These are phyloP conservation scores for Kodamaea arcana DNA, from an alignment of 1,139 yeast genomes.

Conservation along the genomic window DNA sequence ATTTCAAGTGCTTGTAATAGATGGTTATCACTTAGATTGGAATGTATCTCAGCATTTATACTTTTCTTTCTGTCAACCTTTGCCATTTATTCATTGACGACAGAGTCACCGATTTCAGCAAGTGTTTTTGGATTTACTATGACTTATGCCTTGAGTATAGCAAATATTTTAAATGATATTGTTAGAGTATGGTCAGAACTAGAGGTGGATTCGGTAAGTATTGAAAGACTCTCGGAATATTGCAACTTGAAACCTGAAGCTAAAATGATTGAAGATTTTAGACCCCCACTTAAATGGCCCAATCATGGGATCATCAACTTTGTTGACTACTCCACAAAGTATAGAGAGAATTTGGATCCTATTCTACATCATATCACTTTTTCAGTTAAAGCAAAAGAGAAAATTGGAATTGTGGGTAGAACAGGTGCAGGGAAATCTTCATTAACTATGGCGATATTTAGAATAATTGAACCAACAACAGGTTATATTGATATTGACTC, in stretches of 20 bases:
- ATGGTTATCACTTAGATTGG: slow-evolving; percentile 28
- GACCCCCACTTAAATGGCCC: slow-evolving; percentile 25
- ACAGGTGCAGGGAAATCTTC: slow-evolving; percentile 34
- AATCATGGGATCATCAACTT: slow-evolving; percentile 20
- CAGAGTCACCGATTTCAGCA: slow-evolving; percentile 18
- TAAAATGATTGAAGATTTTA: slow-evolving; percentile 18
- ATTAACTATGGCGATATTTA: slow-evolving; percentile 26
- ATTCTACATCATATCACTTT: slow-evolving; percentile 23
- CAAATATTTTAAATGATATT: slow-evolving; percentile 20
- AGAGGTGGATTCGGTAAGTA: slow-evolving; percentile 24
- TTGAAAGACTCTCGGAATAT: slow-evolving; percentile 27
- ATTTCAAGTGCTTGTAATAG: slow-evolving; percentile 19
- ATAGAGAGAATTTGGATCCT: slow-evolving; percentile 25
- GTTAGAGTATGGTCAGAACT: slow-evolving; percentile 26
- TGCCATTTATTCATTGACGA: slow-evolving; percentile 17
- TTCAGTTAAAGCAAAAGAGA: slow-evolving; percentile 22
- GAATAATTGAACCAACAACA: slow-evolving; percentile 25
- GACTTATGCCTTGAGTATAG: slow-evolving; percentile 24
- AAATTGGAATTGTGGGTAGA: slow-evolving; percentile 30
- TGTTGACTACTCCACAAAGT: slow-evolving; percentile 22
- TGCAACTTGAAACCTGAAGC: slow-evolving; percentile 24
- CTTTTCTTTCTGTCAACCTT: slow-evolving; percentile 19
- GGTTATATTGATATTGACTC: slow-evolving; percentile 28
- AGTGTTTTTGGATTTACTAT: slow-evolving; percentile 27
- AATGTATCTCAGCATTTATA: slow-evolving; percentile 22